Evolutionary conservation across 139 green algal species (phyloP).

Genomic region (Micractinium sp.): DNA sequence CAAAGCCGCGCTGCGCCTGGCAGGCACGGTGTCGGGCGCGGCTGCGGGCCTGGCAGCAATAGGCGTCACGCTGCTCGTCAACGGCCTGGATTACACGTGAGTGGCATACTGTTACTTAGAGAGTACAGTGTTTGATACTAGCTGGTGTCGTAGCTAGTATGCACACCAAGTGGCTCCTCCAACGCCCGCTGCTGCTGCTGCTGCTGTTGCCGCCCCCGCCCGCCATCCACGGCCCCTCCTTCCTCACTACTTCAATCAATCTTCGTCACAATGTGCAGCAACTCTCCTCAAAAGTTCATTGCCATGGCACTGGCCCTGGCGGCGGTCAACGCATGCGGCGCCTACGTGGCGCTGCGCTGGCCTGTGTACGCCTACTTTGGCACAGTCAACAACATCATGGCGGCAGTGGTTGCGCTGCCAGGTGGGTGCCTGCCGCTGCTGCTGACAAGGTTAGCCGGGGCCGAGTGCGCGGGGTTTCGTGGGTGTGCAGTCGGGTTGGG

Average conservation of each 20-base stretch:
- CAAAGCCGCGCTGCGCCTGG: background rate
- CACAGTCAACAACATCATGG: background rate
- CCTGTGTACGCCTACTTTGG: background rate
- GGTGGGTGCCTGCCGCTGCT: background rate
- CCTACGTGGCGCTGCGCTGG: background rate
- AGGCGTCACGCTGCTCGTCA: background rate
- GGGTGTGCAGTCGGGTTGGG: too few relatives aligned
- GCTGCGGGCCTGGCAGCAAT: background rate
- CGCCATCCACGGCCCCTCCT: too few relatives aligned
- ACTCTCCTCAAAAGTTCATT: background rate
- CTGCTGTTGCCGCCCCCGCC: background rate
- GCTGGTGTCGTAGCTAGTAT: background rate
- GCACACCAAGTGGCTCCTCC: too few relatives aligned
- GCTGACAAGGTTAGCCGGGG: background rate
- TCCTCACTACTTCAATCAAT: too few relatives aligned
- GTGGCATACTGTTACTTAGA: background rate
- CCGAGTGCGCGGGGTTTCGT: too few relatives aligned
- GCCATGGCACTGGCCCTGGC: background rate
- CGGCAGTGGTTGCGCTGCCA: background rate
- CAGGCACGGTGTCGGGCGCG: background rate
- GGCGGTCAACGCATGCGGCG: background rate
- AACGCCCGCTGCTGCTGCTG: background rate
- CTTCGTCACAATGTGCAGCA: background rate
- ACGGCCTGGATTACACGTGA: background rate
- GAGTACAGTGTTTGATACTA: too few relatives aligned